A percentile compares a stretch with the other conserved stretches of the same genome.
Evolutionary conservation across 78 protist species (phyloP).

Genomic region (Dictyostelium citrinum): DNA sequence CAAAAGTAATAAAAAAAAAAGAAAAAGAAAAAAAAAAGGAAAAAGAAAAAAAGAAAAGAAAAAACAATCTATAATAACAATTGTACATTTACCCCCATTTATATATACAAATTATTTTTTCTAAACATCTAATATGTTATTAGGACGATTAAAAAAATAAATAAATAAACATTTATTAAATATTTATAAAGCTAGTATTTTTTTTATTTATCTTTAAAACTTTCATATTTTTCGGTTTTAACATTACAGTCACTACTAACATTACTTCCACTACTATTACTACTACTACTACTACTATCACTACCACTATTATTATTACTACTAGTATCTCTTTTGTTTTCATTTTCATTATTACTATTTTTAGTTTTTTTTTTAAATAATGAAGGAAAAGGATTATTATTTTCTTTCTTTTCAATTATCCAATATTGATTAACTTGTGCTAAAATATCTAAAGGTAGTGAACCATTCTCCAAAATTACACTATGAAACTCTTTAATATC

Average conservation of each 20-base stretch:
- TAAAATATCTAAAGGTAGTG: conserved; percentile 25
- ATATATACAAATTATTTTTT: background rate
- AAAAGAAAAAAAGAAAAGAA: no score
- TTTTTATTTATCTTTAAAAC: background rate
- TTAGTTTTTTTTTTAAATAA: background rate
- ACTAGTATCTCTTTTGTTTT: background rate
- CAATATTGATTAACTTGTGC: conserved; percentile 36
- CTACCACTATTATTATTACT: background rate
- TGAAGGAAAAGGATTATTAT: background rate
- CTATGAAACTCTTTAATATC: conserved; percentile 27
- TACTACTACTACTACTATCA: no score
- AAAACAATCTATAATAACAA: background rate
- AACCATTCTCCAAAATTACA: conserved; percentile 24
- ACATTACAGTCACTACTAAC: background rate
- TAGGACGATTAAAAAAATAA: background rate
- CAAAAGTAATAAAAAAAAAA: background rate
- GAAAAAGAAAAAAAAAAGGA: no score
- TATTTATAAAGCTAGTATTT: background rate
- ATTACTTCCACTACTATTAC: no score
- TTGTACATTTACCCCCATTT: background rate
- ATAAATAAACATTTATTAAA: background rate
- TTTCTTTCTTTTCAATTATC: conserved; percentile 1
- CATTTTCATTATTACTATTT: background rate
- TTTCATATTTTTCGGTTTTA: background rate
- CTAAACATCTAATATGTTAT: background rate